These are phyloP conservation scores for Penicillium capsulatum DNA, from an alignment of 2,329 filamentous ascomycete species.

Conservation along the genomic window DNA sequence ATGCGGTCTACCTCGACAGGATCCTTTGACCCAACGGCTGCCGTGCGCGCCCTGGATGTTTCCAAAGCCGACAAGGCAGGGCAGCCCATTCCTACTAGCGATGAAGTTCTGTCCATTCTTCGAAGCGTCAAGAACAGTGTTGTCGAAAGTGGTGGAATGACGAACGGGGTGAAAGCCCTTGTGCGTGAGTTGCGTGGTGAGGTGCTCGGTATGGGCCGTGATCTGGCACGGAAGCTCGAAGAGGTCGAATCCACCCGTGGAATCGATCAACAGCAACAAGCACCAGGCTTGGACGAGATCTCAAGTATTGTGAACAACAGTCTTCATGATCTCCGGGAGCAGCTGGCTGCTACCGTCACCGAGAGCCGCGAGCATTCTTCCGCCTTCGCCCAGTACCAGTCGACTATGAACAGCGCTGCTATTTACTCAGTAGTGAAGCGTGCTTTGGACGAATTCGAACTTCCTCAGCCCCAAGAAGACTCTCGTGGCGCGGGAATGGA, in stretches of 20 bases:
- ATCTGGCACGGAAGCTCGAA: slow-evolving; percentile 73
- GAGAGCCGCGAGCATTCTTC: slow-evolving; percentile 69
- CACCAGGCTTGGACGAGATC: slow-evolving; percentile 64
- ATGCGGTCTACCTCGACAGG: slow-evolving; percentile 32
- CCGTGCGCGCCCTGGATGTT: slow-evolving; percentile 22
- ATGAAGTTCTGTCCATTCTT: slow-evolving; percentile 78
- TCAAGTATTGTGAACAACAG: slow-evolving; percentile 74
- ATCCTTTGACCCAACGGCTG: slow-evolving; percentile 25
- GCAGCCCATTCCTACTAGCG: slow-evolving; percentile 2
- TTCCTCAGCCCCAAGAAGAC: slow-evolving; percentile 57
- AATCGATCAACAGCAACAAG: slow-evolving; percentile 43
- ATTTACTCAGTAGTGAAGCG: slow-evolving; percentile 80
- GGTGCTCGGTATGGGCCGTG: slow-evolving; percentile 88
- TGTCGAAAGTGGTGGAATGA: slow-evolving; percentile 79
- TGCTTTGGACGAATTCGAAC: slow-evolving; percentile 57
- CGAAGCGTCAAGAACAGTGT: slow-evolving; percentile 88
- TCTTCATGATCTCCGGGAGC: slow-evolving; percentile 74
- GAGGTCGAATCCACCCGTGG: slow-evolving; percentile 54
- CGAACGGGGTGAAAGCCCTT: slow-evolving; percentile 84
- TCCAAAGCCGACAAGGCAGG: slow-evolving; percentile 23
- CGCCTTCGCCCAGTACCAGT: slow-evolving; percentile 58
- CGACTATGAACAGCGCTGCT: slow-evolving; percentile 71
- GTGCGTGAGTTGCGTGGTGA: slow-evolving; percentile 87
- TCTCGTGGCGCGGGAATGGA: slow-evolving; percentile 53
- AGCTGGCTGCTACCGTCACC: slow-evolving; percentile 73